Conservation (phyloP, 257 asterid genomes). For the Buddleja alternifolia region DNA sequence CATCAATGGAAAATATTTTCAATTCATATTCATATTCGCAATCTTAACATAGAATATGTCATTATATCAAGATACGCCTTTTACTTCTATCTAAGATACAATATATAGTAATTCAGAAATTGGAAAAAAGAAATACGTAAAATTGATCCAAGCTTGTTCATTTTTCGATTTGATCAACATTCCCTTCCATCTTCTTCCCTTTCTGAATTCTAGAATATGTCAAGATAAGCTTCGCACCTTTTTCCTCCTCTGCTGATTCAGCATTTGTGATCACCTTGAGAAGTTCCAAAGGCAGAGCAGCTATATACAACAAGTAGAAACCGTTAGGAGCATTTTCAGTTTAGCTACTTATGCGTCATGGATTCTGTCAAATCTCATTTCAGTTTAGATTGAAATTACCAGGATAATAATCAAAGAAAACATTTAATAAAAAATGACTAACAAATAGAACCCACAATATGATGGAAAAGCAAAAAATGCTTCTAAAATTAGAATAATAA, state of each 20-base stretch:
- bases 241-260: conserved; percentile 20
- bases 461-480: neutral
- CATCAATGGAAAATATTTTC: too few relatives aligned
- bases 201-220: too few relatives aligned
- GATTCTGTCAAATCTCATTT: conserved; percentile 39
- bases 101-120: conserved; percentile 17
- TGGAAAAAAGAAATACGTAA: conserved; percentile 35
- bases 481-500: neutral
- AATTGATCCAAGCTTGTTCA: conserved; percentile 10
- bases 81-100: neutral
- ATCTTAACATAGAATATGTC: too few relatives aligned
- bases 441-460: neutral
- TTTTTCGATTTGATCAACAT: neutral
- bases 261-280: conserved; percentile 45
- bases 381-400: neutral
- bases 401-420: neutral
- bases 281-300: conserved; percentile 74
- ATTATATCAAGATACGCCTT: too few relatives aligned
- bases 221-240: conserved; percentile 26
- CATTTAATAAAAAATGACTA: neutral
- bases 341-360: conserved; percentile 30
- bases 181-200: conserved; percentile 21
- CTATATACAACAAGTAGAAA: conserved; percentile 74
- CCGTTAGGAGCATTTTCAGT: conserved; percentile 44
- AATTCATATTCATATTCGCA: too few relatives aligned